Percentiles rank a stretch among this genome's conserved stretches.
Conservation (phyloP, 345 rosid genomes). For the Hypericum androsaemum region DNA sequence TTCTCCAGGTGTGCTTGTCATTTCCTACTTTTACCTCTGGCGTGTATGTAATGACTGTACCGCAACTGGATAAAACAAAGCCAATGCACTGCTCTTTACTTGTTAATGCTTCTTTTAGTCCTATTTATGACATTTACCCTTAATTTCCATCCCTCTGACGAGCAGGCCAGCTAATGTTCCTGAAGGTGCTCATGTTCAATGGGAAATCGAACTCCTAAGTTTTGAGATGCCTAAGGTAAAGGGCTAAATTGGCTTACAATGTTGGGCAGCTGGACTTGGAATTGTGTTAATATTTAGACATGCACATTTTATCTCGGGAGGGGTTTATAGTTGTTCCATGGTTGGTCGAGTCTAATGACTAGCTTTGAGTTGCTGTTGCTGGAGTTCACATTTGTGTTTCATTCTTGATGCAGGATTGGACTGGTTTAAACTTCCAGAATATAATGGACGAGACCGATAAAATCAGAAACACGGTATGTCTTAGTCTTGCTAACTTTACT, state of each 20-base stretch:
- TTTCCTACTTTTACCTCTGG: slow-evolving; percentile 6
- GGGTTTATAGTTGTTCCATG: no score
- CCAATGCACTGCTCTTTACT: not conserved
- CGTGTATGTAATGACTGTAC: no score
- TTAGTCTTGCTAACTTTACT: slow-evolving; percentile 6
- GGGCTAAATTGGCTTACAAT: not conserved
- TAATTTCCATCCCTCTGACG: slow-evolving; percentile 9
- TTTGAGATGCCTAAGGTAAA: slow-evolving; percentile 91
- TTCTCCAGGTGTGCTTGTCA: slow-evolving; percentile 51
- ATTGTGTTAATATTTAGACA: not conserved
- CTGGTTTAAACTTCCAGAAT: slow-evolving; percentile 75
- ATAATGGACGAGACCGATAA: slow-evolving; percentile 91
- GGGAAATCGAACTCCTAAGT: slow-evolving; percentile 96
- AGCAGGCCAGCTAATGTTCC: slow-evolving; percentile 75
- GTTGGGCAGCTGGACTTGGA: not conserved
- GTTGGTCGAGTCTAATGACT: no score
- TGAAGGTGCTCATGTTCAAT: slow-evolving; percentile 77
- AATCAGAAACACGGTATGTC: slow-evolving; percentile 71
- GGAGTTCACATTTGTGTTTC: not conserved
- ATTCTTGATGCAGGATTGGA: slow-evolving; percentile 73
- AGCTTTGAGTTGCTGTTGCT: not conserved
- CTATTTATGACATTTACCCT: not conserved
- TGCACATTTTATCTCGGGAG: not conserved
- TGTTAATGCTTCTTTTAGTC: slow-evolving; percentile 2
- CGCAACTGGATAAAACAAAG: not conserved